Evolutionary conservation across 805 yeast genomes (phyloP).

Genomic region (Pichia nakasei): DNA sequence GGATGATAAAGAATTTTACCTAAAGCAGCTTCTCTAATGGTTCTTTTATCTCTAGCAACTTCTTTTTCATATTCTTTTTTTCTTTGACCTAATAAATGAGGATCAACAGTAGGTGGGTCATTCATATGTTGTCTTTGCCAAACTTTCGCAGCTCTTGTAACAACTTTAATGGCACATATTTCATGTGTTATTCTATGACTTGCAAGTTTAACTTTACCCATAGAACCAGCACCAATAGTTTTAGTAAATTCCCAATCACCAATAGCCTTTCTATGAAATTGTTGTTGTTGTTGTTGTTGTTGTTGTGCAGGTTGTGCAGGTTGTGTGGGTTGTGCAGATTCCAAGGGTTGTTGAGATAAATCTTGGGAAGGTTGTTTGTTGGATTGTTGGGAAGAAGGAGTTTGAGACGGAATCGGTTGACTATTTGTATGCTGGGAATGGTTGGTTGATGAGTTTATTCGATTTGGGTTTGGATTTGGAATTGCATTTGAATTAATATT

Average conservation of each 20-base stretch:
- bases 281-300: constrained; percentile 4
- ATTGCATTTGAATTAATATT: background rate
- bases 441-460: too few species aligned
- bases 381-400: too few species aligned
- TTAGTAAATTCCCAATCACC: constrained; percentile 97
- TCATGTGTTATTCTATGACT: constrained; percentile 73
- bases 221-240: constrained; percentile 96
- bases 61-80: constrained; percentile 73
- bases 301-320: constrained; percentile 7
- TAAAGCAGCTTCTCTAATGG: constrained; percentile 90
- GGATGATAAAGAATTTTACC: constrained; percentile 89
- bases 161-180: constrained; percentile 86
- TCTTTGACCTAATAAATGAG: constrained; percentile 48
- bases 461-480: constrained; percentile 1
- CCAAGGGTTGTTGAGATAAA: background rate
- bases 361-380: constrained; percentile 6
- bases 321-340: constrained; percentile 9
- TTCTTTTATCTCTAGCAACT: constrained; percentile 82
- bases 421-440: too few species aligned
- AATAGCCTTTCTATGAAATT: constrained; percentile 73
- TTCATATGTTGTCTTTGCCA: constrained; percentile 64
- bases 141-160: constrained; percentile 77
- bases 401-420: too few species aligned
- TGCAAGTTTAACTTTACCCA: constrained; percentile 97
- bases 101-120: constrained; percentile 56